phyloP scores from a whole-genome alignment of 306 rosid genomes.

The Oemleria cerasiformis region DNA sequence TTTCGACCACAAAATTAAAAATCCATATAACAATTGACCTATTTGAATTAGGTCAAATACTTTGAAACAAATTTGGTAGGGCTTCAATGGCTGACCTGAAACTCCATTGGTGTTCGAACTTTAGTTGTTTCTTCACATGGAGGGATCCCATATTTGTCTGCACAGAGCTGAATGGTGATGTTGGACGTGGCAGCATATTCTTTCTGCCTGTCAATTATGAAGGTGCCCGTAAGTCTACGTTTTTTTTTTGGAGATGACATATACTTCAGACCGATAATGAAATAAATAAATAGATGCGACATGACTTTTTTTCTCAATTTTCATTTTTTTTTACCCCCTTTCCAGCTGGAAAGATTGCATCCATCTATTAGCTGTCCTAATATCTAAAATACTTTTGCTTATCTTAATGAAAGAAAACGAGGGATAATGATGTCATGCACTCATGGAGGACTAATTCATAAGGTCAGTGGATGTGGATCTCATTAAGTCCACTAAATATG shows the following conservation, averaged over 20 bases:
- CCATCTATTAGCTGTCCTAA: too few species aligned
- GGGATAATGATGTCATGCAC: not conserved
- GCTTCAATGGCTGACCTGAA: constrained; percentile 15
- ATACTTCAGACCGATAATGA: constrained; percentile 9
- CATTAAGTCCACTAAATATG: not conserved
- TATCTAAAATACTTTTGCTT: not conserved
- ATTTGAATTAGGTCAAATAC: too few species aligned
- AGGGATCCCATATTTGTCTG: not conserved
- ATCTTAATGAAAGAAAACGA: not conserved
- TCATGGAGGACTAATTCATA: not conserved
- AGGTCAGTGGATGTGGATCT: not conserved
- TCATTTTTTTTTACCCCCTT: too few species aligned
- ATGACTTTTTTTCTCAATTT: not conserved
- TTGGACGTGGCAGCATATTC: constrained; percentile 6
- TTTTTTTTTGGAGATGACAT: constrained; percentile 9
- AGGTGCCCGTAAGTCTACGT: constrained; percentile 22
- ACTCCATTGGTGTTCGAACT: not conserved
- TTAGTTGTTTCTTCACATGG: not conserved
- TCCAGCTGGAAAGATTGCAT: too few species aligned
- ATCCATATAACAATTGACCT: too few species aligned
- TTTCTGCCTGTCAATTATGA: constrained; percentile 16
- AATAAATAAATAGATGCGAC: constrained; percentile 2
- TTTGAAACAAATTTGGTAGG: not conserved
- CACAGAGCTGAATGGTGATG: not conserved
- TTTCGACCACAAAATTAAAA: too few species aligned